Evolutionary conservation across 345 rosid genomes (phyloP).

Genomic region (Aquilaria malaccensis): DNA sequence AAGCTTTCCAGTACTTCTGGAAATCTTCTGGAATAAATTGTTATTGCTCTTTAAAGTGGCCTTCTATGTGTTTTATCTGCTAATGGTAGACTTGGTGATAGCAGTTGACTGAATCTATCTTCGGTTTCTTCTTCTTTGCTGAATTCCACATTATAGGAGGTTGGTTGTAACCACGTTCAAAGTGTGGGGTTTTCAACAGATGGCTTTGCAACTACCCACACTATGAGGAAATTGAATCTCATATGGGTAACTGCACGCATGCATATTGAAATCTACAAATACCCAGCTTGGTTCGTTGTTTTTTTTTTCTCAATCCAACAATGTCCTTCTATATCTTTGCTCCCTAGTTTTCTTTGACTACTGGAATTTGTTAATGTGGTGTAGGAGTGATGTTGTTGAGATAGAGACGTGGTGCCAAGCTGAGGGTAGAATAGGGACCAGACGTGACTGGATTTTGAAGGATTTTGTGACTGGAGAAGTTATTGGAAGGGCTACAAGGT

Average conservation of each 20-base stretch:
- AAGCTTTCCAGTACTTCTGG: too few relatives aligned
- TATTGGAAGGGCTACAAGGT: conserved; percentile 96
- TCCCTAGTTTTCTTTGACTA: neutral
- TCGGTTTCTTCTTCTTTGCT: neutral
- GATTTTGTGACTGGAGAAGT: conserved; percentile 66
- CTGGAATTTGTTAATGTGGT: conserved; percentile 8
- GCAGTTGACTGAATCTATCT: neutral
- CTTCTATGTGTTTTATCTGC: neutral
- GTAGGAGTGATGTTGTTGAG: conserved; percentile 94
- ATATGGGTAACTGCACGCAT: conserved; percentile 99
- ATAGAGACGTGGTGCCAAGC: conserved; percentile 96
- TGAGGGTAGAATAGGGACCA: conserved; percentile 93
- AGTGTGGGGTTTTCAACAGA: conserved; percentile 86
- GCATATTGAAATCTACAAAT: conserved; percentile 91
- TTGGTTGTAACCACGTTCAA: conserved; percentile 91
- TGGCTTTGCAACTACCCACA: conserved; percentile 80
- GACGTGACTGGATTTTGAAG: conserved; percentile 84
- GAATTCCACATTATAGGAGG: conserved; percentile 49
- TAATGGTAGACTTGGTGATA: neutral
- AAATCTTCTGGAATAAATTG: too few relatives aligned
- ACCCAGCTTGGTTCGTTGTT: conserved; percentile 79
- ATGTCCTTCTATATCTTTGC: neutral
- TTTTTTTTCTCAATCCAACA: neutral
- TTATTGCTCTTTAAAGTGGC: too few relatives aligned
- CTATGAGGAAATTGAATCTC: conserved; percentile 92